Evolutionary conservation across 495 filamentous ascomycete species (phyloP).

Genomic region (Haplographium delicatum): DNA sequence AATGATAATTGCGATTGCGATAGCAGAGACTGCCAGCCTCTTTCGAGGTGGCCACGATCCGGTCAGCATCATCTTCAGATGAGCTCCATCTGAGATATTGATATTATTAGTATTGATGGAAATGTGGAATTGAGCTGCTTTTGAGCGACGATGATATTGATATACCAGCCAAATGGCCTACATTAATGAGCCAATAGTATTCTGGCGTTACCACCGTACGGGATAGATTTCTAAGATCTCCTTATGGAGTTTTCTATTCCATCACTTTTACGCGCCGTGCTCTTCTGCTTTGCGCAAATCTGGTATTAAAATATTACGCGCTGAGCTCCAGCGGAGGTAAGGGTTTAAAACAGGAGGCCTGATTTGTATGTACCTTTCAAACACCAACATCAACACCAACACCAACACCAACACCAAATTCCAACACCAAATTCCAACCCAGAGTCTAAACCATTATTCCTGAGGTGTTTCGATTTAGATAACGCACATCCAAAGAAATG

Average conservation of each 20-base stretch:
- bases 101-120: slow-evolving; percentile 1
- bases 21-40: slow-evolving; percentile 6
- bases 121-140: slow-evolving; percentile 1
- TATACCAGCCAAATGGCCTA: background rate
- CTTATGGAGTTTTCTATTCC: background rate
- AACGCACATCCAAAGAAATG: background rate
- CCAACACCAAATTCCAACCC: too few relatives aligned
- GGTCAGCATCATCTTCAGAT: slow-evolving; percentile 7
- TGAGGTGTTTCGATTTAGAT: background rate
- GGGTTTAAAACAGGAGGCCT: background rate
- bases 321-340: background rate
- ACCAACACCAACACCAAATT: background rate
- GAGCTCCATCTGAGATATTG: background rate
- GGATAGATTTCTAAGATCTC: slow-evolving; percentile 1
- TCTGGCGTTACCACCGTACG: background rate
- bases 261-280: background rate
- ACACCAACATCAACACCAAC: background rate
- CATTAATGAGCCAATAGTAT: slow-evolving; percentile 3
- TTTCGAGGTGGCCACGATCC: slow-evolving; percentile 12
- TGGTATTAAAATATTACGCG: background rate
- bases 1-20: slow-evolving; percentile 9
- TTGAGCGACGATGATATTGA: background rate
- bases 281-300: background rate
- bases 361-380: background rate
- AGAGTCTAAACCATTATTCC: too few relatives aligned